phyloP scores from a whole-genome alignment of 371 early-diverging fungal genomes.

The Rhizopus microsporus region DNA sequence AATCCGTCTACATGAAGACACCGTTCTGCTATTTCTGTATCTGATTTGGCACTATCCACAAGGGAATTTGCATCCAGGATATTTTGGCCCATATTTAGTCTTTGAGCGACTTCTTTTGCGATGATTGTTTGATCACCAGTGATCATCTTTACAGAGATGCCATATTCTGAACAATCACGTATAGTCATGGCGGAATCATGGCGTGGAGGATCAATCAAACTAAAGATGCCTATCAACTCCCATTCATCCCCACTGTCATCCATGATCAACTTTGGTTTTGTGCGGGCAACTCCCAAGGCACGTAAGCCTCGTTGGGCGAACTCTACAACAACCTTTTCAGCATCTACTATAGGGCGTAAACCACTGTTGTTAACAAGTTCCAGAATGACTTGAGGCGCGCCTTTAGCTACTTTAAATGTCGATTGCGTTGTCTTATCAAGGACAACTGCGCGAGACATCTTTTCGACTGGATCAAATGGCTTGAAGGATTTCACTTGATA shows the following conservation, averaged over 20 bases:
- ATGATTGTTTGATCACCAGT: slow-evolving; percentile 83
- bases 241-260: slow-evolving; percentile 55
- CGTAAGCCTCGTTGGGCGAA: slow-evolving; percentile 83
- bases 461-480: slow-evolving; percentile 92
- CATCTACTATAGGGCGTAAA: slow-evolving; percentile 69
- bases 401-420: slow-evolving; percentile 87
- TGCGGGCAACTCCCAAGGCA: slow-evolving; percentile 87
- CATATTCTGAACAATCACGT: slow-evolving; percentile 61
- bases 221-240: slow-evolving; percentile 73
- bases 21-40: slow-evolving; percentile 54
- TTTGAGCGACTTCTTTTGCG: slow-evolving; percentile 79
- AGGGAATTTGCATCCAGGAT: slow-evolving; percentile 70
- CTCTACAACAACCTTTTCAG: slow-evolving; percentile 74
- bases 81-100: slow-evolving; percentile 67
- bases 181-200: slow-evolving; percentile 71
- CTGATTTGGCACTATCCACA: slow-evolving; percentile 65
- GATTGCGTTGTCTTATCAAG: slow-evolving; percentile 63
- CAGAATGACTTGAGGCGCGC: slow-evolving; percentile 93
- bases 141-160: slow-evolving; percentile 79
- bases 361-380: slow-evolving; percentile 59
- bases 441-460: slow-evolving; percentile 89
- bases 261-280: slow-evolving; percentile 46
- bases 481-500: slow-evolving; percentile 84
- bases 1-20: slow-evolving; percentile 76
- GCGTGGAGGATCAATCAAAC: slow-evolving; percentile 89